Evolutionary conservation across 1,284 basidiomycete species (phyloP), one percentile per base, ranked within the genome.

Genomic region (Xerocomus minutiporus): DNA sequence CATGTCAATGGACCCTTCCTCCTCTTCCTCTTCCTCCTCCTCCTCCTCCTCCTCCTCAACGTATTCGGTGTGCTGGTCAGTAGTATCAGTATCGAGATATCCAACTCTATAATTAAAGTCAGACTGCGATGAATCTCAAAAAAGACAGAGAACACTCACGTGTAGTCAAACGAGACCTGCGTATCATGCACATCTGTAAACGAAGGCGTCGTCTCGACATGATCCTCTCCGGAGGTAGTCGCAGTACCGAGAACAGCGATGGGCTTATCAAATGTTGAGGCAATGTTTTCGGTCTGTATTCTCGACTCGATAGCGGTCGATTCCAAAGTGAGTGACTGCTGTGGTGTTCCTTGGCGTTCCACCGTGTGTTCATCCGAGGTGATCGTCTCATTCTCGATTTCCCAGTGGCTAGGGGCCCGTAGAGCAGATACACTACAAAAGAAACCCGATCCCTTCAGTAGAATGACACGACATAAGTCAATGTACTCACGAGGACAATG

Each of bases 401-500:
- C 25, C 5, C 28, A 3, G 28, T 36, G 32, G 8, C 32, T 20
- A 8, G 43, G 32, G 0, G 34, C n/a, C 9, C 12, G 13, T 15
- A 15, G 11, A 6, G 12, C 9, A 7, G 0, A 9, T 20, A 31
- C 34, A 32, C 49, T 59, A 29, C n/a, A 36, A 46, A 35, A 3
- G 29, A 15, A 25, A 34, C 12, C 3, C 13, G n/a, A 17, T 48
- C 23, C 4, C 4, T 26, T 36, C 23, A 47, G 25, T 28, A 26
- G 13, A 25, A 28, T 8, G 20, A 6, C 23, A 8, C 15, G n/a
- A 44, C 6, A 38, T 13, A 15, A 11, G 11, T 8, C 11, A 36
- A 1, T 29, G 28, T 11, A 38, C 57, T 58, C 40, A 59, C 57
- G 36, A 20, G 20, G 53, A 15, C 5, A 34, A 7, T 6, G 20